These are phyloP conservation scores for Imleria badia DNA, from an alignment of 768 basidiomycete species.

Conservation along the genomic window DNA sequence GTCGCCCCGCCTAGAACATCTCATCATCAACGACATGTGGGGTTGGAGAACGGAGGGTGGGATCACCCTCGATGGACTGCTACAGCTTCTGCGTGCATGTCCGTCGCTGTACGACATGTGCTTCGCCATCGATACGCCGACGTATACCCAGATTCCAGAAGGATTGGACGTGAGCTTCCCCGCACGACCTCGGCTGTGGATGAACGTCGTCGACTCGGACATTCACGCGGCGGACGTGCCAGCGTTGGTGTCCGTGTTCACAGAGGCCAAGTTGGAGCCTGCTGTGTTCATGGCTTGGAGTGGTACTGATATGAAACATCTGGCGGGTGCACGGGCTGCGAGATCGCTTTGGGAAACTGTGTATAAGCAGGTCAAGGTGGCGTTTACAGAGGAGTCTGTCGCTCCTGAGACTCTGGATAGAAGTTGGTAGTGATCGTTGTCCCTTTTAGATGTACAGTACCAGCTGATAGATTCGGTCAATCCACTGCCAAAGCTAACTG, in stretches of 20 bases:
- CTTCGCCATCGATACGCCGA: background rate
- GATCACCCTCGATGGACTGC: background rate
- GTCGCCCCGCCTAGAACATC: background rate
- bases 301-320: too few relatives aligned
- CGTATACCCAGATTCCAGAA: background rate
- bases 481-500: too few relatives aligned
- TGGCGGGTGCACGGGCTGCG: background rate
- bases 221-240: background rate
- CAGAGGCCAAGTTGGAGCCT: background rate
- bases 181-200: background rate
- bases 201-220: background rate
- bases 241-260: background rate
- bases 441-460: too few relatives aligned
- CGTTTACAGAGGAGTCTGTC: background rate
- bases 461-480: too few relatives aligned
- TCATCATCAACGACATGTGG: background rate
- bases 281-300: too few relatives aligned
- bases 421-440: too few relatives aligned
- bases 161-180: background rate
- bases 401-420: conserved; percentile 5
- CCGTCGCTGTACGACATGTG: background rate
- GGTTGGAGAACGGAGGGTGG: background rate
- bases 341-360: background rate
- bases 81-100: background rate
- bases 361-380: background rate